phyloP scores from a whole-genome alignment of 768 basidiomycete genomes.

The Boletus edulis region DNA sequence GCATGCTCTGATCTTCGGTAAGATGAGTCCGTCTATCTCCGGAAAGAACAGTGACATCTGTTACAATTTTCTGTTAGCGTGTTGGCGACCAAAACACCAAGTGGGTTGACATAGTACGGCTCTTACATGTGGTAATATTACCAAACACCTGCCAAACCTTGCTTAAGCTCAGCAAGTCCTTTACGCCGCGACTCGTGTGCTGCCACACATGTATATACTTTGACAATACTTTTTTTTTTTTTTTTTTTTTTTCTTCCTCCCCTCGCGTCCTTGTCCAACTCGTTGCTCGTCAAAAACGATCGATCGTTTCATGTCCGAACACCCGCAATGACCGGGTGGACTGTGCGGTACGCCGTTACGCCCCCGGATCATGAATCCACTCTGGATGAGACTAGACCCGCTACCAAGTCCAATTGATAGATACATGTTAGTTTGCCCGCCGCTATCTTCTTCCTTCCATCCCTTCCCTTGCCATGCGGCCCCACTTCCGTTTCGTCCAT shows the following conservation, averaged over 20 bases:
- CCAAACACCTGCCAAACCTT: conserved; percentile 6
- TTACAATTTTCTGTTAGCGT: conserved; percentile 4
- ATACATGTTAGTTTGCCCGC: conserved; percentile 16
- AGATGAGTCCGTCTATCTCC: conserved; percentile 33
- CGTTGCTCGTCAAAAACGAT: conserved; percentile 2
- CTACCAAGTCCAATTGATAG: conserved; percentile 9
- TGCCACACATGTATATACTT: conserved; percentile 1
- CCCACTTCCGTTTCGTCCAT: conserved; percentile 26
- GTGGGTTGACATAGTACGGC: conserved; percentile 17
- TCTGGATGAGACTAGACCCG: conserved; percentile 3
- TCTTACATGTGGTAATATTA: conserved; percentile 12
- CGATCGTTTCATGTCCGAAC: conserved; percentile 32
- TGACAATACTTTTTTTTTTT: background rate
- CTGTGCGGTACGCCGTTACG: conserved; percentile 22
- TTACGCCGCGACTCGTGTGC: background rate
- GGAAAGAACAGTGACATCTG: conserved; percentile 19
- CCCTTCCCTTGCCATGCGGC: conserved; percentile 19
- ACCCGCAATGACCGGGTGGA: conserved; percentile 29
- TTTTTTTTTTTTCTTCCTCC: background rate
- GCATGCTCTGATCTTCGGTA: conserved; percentile 29
- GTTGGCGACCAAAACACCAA: background rate
- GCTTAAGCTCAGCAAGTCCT: conserved; percentile 9
- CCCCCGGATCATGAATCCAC: conserved; percentile 30
- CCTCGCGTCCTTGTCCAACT: conserved; percentile 8
- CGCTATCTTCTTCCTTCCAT: conserved; percentile 25